These are phyloP conservation scores for Xylaria longipes DNA, from an alignment of 495 filamentous ascomycete species.

Conservation along the genomic window DNA sequence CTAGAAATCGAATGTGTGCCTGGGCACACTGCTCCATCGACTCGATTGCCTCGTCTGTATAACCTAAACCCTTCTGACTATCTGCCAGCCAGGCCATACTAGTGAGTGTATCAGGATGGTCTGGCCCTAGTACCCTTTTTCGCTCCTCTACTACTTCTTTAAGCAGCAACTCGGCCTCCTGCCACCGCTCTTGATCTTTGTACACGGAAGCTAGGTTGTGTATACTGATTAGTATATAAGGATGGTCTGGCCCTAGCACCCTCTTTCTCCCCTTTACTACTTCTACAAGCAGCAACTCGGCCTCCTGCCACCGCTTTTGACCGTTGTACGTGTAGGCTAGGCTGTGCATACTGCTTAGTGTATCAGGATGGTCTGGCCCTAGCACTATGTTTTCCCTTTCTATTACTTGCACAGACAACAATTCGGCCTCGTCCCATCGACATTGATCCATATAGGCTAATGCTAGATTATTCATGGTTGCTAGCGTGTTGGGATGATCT, in stretches of 20 bases:
- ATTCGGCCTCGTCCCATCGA: slow-evolving; percentile 1
- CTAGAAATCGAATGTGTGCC: neutral
- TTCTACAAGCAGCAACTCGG: neutral
- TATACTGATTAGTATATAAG: neutral
- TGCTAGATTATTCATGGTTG: neutral
- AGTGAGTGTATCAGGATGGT: slow-evolving; percentile 30
- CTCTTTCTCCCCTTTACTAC: neutral
- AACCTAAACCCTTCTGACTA: neutral
- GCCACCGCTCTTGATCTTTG: neutral
- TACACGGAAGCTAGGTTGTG: neutral
- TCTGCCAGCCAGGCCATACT: slow-evolving; percentile 23
- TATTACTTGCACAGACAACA: neutral
- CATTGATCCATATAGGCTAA: neutral
- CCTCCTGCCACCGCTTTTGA: neutral
- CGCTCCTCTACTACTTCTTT: neutral
- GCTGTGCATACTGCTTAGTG: neutral
- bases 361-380: neutral
- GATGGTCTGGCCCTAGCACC: neutral
- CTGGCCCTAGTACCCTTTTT: slow-evolving; percentile 31
- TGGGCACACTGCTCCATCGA: slow-evolving; percentile 8
- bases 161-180: neutral
- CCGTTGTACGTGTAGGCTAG: neutral
- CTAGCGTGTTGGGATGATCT: neutral
- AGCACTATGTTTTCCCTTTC: neutral
- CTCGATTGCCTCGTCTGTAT: neutral